Evolutionary conservation across 2,329 filamentous ascomycete species (phyloP).

Genomic region (Fusarium acutatum): DNA sequence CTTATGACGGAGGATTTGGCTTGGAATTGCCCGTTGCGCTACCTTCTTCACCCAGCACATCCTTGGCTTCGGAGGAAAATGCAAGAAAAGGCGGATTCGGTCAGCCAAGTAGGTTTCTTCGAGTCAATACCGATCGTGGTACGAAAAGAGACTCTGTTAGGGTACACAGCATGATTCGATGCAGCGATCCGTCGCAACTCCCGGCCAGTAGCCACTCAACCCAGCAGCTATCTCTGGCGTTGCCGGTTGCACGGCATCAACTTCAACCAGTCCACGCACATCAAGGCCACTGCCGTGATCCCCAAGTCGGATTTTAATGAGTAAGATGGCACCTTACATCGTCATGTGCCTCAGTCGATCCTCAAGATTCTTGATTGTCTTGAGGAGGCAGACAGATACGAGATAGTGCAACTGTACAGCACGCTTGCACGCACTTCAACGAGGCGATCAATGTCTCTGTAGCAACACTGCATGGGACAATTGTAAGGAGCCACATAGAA

Average conservation of each 20-base stretch:
- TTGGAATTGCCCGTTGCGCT: not conserved
- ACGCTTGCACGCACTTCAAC: conserved; percentile 4
- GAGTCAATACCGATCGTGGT: conserved; percentile 7
- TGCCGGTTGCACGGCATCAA: conserved; percentile 30
- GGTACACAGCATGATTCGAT: conserved; percentile 8
- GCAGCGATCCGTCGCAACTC: not conserved
- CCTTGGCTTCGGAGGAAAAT: not conserved
- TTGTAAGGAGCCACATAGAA: not conserved
- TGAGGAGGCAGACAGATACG: conserved; percentile 21
- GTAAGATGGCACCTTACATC: conserved; percentile 19
- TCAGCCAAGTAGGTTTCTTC: not conserved
- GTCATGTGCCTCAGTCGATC: conserved; percentile 22
- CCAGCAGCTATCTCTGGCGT: not conserved
- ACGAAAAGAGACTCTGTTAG: not conserved
- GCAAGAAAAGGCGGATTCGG: not conserved
- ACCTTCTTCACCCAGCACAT: not conserved
- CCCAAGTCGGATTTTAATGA: not conserved
- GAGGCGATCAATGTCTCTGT: not conserved
- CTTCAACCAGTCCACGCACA: conserved; percentile 15
- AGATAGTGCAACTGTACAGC: conserved; percentile 13
- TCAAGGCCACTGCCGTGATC: not conserved
- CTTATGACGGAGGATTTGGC: not conserved
- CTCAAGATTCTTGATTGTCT: conserved; percentile 16
- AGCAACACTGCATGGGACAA: not conserved
- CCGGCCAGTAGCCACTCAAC: not conserved